Percentiles rank a stretch among this genome's conserved stretches.
Conservation (phyloP, 352 stramenopile genomes). For the Nothophytophthora sp. region DNA sequence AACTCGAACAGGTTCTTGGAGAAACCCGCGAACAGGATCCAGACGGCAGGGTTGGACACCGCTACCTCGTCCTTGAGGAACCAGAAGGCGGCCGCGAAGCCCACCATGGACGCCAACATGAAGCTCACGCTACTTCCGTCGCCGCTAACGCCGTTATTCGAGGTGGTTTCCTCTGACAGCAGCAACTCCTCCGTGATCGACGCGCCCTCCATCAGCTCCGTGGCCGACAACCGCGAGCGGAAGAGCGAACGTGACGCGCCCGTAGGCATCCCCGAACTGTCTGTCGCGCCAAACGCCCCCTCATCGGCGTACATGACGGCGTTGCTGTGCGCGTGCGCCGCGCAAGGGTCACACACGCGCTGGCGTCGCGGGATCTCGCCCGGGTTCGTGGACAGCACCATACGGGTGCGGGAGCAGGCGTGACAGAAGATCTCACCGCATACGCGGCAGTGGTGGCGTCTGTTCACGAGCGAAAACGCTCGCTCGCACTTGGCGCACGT, state of each 20-base stretch:
- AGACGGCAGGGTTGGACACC: conserved; percentile 69
- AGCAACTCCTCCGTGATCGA: conserved; percentile 27
- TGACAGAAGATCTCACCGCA: conserved; percentile 86
- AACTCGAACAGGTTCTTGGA: conserved; percentile 78
- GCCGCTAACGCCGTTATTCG: not conserved
- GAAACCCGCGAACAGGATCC: conserved; percentile 72
- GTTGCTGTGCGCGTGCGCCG: conserved; percentile 57
- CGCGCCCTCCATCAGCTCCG: conserved; percentile 23
- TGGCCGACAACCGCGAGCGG: conserved; percentile 30
- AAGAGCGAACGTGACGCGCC: conserved; percentile 16
- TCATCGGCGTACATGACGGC: conserved; percentile 62
- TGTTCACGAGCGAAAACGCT: conserved; percentile 72
- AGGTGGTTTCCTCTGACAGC: conserved; percentile 7
- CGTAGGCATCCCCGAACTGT: too few species aligned
- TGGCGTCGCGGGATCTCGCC: conserved; percentile 66
- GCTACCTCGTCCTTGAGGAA: conserved; percentile 82
- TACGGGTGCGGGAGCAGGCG: conserved; percentile 75
- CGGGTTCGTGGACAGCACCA: conserved; percentile 72
- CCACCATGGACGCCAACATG: conserved; percentile 57
- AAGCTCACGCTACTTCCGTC: conserved; percentile 43
- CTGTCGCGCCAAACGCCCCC: conserved; percentile 14
- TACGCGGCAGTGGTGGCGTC: conserved; percentile 81
- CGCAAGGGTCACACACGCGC: conserved; percentile 75
- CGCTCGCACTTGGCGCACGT: conserved; percentile 72
- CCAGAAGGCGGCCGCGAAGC: conserved; percentile 71